Evolutionary conservation across 495 filamentous ascomycete genomes (phyloP).

Genomic region (Xeromyces bisporus): DNA sequence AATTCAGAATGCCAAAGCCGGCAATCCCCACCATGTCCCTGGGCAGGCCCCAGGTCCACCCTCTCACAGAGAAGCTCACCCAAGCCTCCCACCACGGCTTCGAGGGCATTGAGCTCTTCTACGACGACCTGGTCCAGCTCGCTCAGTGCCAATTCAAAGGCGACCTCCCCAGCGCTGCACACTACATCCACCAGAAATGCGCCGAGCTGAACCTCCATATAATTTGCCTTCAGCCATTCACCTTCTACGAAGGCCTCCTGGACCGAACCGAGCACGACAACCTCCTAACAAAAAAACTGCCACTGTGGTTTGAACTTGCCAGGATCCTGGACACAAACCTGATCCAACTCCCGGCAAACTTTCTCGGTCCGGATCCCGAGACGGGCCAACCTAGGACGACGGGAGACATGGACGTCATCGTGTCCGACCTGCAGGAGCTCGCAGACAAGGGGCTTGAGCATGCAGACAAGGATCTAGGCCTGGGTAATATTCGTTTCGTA

Average conservation of each 20-base stretch:
- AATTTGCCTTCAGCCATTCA: constrained; percentile 62
- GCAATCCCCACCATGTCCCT: constrained; percentile 59
- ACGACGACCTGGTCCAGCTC: constrained; percentile 56
- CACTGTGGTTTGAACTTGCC: constrained; percentile 51
- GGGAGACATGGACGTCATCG: constrained; percentile 39
- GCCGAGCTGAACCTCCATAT: constrained; percentile 40
- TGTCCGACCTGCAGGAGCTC: constrained; percentile 44
- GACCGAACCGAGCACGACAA: constrained; percentile 42
- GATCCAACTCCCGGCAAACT: constrained; percentile 60
- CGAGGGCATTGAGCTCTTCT: constrained; percentile 60
- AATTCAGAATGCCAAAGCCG: constrained; percentile 20
- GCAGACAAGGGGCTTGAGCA: constrained; percentile 45
- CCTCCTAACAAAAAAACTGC: constrained; percentile 41
- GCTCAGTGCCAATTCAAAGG: constrained; percentile 36
- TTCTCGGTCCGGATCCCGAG: constrained; percentile 36
- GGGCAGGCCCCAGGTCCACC: constrained; percentile 48
- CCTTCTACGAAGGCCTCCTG: constrained; percentile 59
- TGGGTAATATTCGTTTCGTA: constrained; percentile 58
- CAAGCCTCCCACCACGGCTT: constrained; percentile 48
- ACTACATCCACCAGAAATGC: constrained; percentile 37
- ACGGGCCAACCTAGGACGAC: constrained; percentile 24
- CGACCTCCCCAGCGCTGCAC: constrained; percentile 41
- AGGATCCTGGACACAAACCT: constrained; percentile 47
- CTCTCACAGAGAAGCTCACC: constrained; percentile 46
- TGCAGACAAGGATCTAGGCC: constrained; percentile 23